Percentiles rank a stretch among this genome's conserved stretches.
These are phyloP conservation scores for Trichophyton schoenleinii DNA, from an alignment of 2,329 filamentous ascomycete genomes.

Conservation along the genomic window DNA sequence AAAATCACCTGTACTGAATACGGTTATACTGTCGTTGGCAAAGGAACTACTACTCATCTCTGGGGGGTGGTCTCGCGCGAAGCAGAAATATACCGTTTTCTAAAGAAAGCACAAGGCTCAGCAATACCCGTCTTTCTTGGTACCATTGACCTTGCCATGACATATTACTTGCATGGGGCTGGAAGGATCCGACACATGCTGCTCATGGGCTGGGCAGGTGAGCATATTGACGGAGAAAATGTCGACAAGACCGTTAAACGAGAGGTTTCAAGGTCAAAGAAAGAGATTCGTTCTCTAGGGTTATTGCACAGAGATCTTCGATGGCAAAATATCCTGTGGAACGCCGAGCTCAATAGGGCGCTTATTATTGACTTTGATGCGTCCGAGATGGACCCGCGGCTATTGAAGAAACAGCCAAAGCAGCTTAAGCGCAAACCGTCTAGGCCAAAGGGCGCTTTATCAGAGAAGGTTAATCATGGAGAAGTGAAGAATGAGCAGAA, in stretches of 20 bases:
- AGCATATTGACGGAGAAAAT: constrained; percentile 7
- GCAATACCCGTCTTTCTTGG: constrained; percentile 22
- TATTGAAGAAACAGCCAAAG: neutral
- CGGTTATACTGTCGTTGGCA: constrained; percentile 20
- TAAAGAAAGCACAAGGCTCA: constrained; percentile 17
- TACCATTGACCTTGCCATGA: constrained; percentile 16
- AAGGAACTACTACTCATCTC: constrained; percentile 20
- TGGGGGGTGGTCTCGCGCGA: constrained; percentile 19
- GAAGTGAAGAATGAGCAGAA: neutral
- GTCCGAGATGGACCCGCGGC: neutral
- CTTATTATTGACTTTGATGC: constrained; percentile 17
- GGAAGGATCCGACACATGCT: constrained; percentile 22
- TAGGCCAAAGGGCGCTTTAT: neutral
- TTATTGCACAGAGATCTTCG: constrained; percentile 16
- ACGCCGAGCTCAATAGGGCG: constrained; percentile 15
- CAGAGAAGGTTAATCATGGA: constrained; percentile 7
- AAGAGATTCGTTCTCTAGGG: constrained; percentile 11
- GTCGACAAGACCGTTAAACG: constrained; percentile 5
- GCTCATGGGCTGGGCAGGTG: constrained; percentile 21
- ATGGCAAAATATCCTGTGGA: constrained; percentile 18
- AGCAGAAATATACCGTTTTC: constrained; percentile 17
- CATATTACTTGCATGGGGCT: constrained; percentile 21
- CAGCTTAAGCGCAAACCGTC: neutral
- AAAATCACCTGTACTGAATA: constrained; percentile 19
- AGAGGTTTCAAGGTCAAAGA: constrained; percentile 8